A percentile compares a stretch with the other conserved stretches of the same genome.
phyloP scores from a whole-genome alignment of 495 filamentous ascomycete genomes.

The Podospora pseudopauciseta region DNA sequence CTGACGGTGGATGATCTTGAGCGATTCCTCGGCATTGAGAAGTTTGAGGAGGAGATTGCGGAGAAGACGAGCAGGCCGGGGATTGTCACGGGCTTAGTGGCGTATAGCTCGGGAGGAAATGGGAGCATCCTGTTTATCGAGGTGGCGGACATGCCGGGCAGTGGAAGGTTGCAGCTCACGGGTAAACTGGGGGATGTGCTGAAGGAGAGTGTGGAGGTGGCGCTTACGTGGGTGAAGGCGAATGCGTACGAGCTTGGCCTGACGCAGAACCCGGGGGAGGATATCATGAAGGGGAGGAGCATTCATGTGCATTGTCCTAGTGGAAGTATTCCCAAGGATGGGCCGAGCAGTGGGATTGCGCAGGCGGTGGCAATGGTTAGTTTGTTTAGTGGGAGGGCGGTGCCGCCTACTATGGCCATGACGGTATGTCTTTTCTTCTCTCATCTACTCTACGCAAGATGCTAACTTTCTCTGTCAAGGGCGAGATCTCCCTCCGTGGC shows the following conservation, averaged over 20 bases:
- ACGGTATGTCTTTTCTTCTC: conserved; percentile 50
- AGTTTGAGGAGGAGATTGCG: conserved; percentile 92
- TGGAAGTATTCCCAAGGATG: conserved; percentile 93
- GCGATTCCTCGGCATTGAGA: conserved; percentile 86
- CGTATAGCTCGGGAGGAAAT: conserved; percentile 90
- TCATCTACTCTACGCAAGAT: background rate
- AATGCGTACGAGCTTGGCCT: conserved; percentile 91
- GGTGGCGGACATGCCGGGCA: conserved; percentile 94
- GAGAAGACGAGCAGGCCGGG: conserved; percentile 84
- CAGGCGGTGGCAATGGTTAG: conserved; percentile 93
- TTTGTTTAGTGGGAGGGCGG: conserved; percentile 80
- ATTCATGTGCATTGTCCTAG: conserved; percentile 96
- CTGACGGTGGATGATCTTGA: conserved; percentile 79
- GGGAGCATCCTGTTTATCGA: conserved; percentile 98
- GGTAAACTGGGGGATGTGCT: conserved; percentile 97
- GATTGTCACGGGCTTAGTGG: conserved; percentile 94
- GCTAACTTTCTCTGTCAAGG: conserved; percentile 33
- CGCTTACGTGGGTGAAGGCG: conserved; percentile 91
- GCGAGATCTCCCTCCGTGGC: conserved; percentile 85
- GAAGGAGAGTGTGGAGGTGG: conserved; percentile 96
- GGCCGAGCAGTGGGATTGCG: conserved; percentile 81
- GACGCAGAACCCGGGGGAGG: conserved; percentile 72
- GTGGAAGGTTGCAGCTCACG: conserved; percentile 89
- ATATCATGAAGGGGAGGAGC: conserved; percentile 93
- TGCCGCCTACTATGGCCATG: conserved; percentile 94